Conservation (phyloP, 202 grass and related monocot species). For the Saccharum hybrid region DNA sequence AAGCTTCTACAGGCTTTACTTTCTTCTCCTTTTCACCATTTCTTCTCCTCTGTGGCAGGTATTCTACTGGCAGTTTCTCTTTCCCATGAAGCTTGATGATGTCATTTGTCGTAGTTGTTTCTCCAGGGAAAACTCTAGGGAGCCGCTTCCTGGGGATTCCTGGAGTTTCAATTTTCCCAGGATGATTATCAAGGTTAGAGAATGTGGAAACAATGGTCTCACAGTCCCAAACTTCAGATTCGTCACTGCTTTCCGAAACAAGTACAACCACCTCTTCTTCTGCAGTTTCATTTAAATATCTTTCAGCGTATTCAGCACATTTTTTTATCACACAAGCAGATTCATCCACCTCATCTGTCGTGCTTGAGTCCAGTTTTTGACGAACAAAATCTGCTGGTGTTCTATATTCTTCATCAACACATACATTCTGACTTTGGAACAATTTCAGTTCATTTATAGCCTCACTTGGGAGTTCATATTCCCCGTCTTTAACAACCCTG, state of each 20-base stretch:
- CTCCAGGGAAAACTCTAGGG: slow-evolving; percentile 76
- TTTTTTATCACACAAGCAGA: slow-evolving; percentile 76
- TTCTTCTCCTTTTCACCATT: slow-evolving; percentile 68
- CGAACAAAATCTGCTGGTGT: slow-evolving; percentile 64
- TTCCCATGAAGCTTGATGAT: slow-evolving; percentile 93
- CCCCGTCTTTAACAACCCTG: slow-evolving; percentile 43
- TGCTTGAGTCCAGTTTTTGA: slow-evolving; percentile 56
- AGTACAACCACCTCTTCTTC: slow-evolving; percentile 60
- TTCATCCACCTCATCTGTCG: slow-evolving; percentile 53
- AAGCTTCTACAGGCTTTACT: slow-evolving; percentile 47
- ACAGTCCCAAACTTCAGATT: slow-evolving; percentile 91
- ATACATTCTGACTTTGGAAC: slow-evolving; percentile 59
- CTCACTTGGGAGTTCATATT: slow-evolving; percentile 54
- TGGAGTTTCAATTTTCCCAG: slow-evolving; percentile 81
- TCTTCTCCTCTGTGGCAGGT: slow-evolving; percentile 78
- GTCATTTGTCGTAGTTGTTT: slow-evolving; percentile 53
- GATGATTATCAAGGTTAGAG: slow-evolving; percentile 89
- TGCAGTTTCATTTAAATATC: slow-evolving; percentile 70
- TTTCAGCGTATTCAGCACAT: slow-evolving; percentile 82
- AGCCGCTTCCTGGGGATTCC: slow-evolving; percentile 56
- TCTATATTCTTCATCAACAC: slow-evolving; percentile 64
- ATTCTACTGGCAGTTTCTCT: slow-evolving; percentile 90
- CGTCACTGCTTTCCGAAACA: slow-evolving; percentile 89
- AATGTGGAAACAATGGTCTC: slow-evolving; percentile 94
- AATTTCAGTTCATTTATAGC: slow-evolving; percentile 82